Percentiles rank a stretch among this genome's conserved stretches.
Evolutionary conservation across 345 rosid genomes (phyloP).

Genomic region (Citrus mangshanensis): DNA sequence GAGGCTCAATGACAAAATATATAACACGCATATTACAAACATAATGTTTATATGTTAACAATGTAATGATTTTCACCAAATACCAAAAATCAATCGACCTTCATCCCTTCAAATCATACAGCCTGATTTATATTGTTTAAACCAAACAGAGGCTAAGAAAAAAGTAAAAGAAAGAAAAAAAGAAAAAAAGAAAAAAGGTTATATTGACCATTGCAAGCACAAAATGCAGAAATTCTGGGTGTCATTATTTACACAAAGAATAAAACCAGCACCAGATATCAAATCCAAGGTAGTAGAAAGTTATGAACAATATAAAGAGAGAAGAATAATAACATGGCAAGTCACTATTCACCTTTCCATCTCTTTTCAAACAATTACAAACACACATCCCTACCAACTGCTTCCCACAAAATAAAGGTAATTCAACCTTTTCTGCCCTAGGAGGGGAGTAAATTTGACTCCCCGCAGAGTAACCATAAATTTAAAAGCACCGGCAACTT

Average conservation of each 20-base stretch:
- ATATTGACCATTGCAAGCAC: background rate
- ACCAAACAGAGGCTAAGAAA: background rate
- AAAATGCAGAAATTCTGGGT: background rate
- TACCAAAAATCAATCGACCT: background rate
- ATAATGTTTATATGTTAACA: too few relatives aligned
- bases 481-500: slow-evolving; percentile 12
- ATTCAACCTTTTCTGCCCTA: slow-evolving; percentile 16
- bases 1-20: too few relatives aligned
- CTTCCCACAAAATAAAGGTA: slow-evolving; percentile 11
- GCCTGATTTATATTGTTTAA: background rate
- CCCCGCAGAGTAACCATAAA: slow-evolving; percentile 14
- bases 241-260: slow-evolving; percentile 36
- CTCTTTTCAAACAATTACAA: slow-evolving; percentile 37
- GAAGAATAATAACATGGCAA: slow-evolving; percentile 9
- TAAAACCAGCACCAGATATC: slow-evolving; percentile 30
- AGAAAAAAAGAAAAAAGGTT: background rate
- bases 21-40: too few relatives aligned
- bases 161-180: background rate
- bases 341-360: slow-evolving; percentile 15
- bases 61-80: too few relatives aligned
- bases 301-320: slow-evolving; percentile 12
- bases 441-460: slow-evolving; percentile 16
- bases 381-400: slow-evolving; percentile 16
- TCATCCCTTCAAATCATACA: background rate
- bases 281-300: slow-evolving; percentile 16